Evolutionary conservation across 2,329 filamentous ascomycete genomes (phyloP), one percentile per base, ranked within the genome.

Genomic region (Cladosporium sp.): DNA sequence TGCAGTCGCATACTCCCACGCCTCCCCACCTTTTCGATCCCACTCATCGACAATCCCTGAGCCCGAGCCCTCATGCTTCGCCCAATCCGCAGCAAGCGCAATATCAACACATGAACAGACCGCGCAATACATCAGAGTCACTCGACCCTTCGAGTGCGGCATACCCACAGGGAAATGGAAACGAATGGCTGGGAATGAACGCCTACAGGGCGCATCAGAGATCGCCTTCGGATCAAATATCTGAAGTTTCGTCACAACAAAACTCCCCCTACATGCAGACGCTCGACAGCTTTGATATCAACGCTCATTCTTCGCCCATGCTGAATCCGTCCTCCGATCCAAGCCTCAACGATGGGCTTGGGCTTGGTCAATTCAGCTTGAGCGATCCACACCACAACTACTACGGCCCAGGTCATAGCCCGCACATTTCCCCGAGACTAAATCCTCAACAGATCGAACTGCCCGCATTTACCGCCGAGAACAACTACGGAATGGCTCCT

Each of bases 231-330:
- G 92, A 96, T 58, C 70, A 73, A 60, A 89, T 86, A 62, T 96
- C 90, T 2, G 92, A 96, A 59, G 85, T 96, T 5, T 96, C 82
- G 2, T 95, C 89, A 15, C 88, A 85, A 13, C 84, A 88, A 18
- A 87, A 85, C 19, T 96, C 92, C 15, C 92, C 92, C 3, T 89
- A 89, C 63, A 72, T 96, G 51, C 80, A 80, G 22, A 86, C 86
- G 58, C 79, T 86, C 54, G 91, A 96, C 61, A 82, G 75, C 56
- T 95, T 95, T 63, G 90, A 96, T 17, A 70, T 76, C n/a, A 76
- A 87, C 30, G 74, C 82, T 55, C 78, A 85, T 50, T 85, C 88
- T 54, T 96, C 91, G 7, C 92, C 92, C 1, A 81, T 93, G 69
- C 80, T 96, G 55, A 78, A 81, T 41, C 75, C 92, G 2, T 77